Percentiles rank a stretch among this genome's conserved stretches.
phyloP scores from a whole-genome alignment of 805 yeast species.

The Scheffersomyces lignosus region DNA sequence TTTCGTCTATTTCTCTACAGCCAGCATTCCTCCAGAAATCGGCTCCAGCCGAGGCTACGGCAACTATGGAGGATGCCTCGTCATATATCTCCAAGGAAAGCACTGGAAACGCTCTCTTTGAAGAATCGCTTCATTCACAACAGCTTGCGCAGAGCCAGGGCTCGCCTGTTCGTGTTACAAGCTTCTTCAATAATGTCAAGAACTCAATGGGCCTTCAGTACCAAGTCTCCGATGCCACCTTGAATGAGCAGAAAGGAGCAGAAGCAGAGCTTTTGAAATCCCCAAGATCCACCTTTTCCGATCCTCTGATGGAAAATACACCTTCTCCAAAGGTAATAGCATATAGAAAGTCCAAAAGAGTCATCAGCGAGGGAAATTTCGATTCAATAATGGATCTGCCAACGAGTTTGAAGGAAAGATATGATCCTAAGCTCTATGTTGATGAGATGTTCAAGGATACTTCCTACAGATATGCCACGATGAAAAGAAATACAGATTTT shows the following conservation, averaged over 20 bases:
- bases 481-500: slow-evolving; percentile 58
- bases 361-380: slow-evolving; percentile 28
- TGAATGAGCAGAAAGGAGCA: too few relatives aligned
- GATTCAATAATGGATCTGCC: slow-evolving; percentile 2
- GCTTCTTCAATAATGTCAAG: neutral
- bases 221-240: slow-evolving; percentile 1
- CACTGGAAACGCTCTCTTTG: slow-evolving; percentile 1
- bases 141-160: slow-evolving; percentile 2
- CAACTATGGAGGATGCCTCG: slow-evolving; percentile 24
- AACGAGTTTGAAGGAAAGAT: slow-evolving; percentile 10
- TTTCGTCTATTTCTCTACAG: slow-evolving; percentile 27
- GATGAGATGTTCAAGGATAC: slow-evolving; percentile 62
- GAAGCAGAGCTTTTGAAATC: neutral
- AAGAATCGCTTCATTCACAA: neutral
- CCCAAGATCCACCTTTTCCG: neutral
- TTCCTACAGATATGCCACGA: slow-evolving; percentile 61
- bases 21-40: slow-evolving; percentile 33
- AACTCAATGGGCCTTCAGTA: neutral
- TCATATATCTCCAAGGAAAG: slow-evolving; percentile 22
- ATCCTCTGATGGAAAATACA: too few relatives aligned
- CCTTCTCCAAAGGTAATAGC: slow-evolving; percentile 39
- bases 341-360: slow-evolving; percentile 35
- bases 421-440: slow-evolving; percentile 49
- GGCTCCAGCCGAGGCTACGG: slow-evolving; percentile 22
- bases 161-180: neutral